Conservation (phyloP, 2,329 filamentous ascomycete genomes). For the Dichotomopilus funicola region DNA sequence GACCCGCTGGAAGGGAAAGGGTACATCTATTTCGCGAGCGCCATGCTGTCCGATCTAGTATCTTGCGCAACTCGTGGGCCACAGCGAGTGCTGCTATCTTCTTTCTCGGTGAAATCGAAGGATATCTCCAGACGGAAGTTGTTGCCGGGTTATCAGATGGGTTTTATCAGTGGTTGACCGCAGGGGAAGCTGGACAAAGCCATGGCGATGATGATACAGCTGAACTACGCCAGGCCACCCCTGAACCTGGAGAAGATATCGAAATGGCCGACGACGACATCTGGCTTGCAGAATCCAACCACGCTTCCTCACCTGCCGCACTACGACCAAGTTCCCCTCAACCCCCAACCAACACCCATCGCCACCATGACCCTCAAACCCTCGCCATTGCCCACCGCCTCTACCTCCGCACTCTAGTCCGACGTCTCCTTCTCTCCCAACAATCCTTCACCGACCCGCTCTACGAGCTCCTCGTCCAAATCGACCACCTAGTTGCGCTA, state of each 20-base stretch:
- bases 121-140: conserved; percentile 85
- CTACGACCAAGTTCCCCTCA: not conserved
- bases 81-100: conserved; percentile 82
- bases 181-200: conserved; percentile 31
- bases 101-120: conserved; percentile 79
- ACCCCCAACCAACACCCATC: conserved; percentile 20
- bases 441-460: conserved; percentile 57
- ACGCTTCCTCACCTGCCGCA: conserved; percentile 12
- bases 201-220: conserved; percentile 15
- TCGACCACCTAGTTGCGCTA: conserved; percentile 76
- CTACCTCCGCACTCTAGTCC: conserved; percentile 64
- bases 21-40: conserved; percentile 58
- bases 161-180: conserved; percentile 68
- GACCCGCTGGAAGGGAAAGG: conserved; percentile 51
- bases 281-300: conserved; percentile 33
- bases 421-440: conserved; percentile 61
- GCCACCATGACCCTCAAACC: conserved; percentile 72
- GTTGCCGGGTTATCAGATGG: conserved; percentile 74
- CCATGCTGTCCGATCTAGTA: conserved; percentile 54
- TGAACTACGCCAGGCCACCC: not conserved
- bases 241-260: conserved; percentile 11
- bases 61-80: conserved; percentile 82
- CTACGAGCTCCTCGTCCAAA: conserved; percentile 60
- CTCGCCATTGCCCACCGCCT: conserved; percentile 71
- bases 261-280: conserved; percentile 34